Percentiles rank a stretch among this genome's conserved stretches.
Evolutionary conservation across 2,329 filamentous ascomycete species (phyloP).

Genomic region (Tolypocladium inflatum): DNA sequence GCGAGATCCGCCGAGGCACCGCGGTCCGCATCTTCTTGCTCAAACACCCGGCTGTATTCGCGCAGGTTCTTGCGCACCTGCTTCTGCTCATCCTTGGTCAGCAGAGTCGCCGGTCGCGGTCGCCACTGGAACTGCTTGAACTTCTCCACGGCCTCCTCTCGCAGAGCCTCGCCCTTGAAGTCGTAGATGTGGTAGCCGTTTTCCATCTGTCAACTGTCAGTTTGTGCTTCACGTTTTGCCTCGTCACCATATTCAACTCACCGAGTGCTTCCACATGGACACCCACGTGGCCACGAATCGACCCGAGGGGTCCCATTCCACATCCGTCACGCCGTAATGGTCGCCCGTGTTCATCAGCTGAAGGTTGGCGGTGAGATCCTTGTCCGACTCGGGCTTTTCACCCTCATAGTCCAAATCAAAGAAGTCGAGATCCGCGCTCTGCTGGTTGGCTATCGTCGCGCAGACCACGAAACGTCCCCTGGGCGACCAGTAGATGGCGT

Average conservation of each 20-base stretch:
- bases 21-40: constrained; percentile 89
- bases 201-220: constrained; percentile 63
- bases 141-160: constrained; percentile 87
- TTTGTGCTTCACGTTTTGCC: not conserved
- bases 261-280: constrained; percentile 89
- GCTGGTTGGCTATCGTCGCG: constrained; percentile 83
- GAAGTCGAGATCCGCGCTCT: constrained; percentile 94
- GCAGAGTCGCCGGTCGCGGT: constrained; percentile 80
- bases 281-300: constrained; percentile 91
- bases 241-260: constrained; percentile 37
- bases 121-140: constrained; percentile 98
- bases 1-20: constrained; percentile 90
- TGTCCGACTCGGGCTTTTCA: constrained; percentile 86
- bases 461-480: constrained; percentile 91
- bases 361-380: constrained; percentile 88
- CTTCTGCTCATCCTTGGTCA: constrained; percentile 96
- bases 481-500: constrained; percentile 98
- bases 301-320: constrained; percentile 96
- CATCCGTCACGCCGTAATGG: constrained; percentile 95
- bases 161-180: constrained; percentile 81
- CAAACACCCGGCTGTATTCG: constrained; percentile 90
- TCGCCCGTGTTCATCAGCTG: constrained; percentile 90
- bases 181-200: constrained; percentile 98
- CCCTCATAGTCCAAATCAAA: constrained; percentile 97
- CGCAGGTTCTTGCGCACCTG: constrained; percentile 95